phyloP scores from a whole-genome alignment of 306 rosid species.

The Inga oerstediana region DNA sequence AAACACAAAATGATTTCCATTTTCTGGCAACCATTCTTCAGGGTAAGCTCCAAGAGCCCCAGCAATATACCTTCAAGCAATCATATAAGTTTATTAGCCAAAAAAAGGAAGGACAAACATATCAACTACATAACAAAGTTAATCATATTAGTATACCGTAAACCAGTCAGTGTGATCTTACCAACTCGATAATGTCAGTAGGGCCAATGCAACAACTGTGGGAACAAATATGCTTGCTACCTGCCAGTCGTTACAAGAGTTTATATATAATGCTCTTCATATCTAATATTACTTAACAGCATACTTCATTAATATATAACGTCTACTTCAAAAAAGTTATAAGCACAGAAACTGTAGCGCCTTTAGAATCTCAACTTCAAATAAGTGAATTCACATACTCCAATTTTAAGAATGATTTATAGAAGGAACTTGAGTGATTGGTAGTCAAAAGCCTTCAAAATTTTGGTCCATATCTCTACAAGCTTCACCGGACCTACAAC shows the following conservation, averaged over 20 bases:
- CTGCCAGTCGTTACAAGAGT: slow-evolving; percentile 52
- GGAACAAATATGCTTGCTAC: slow-evolving; percentile 98
- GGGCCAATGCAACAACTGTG: slow-evolving; percentile 71
- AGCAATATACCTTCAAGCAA: slow-evolving; percentile 67
- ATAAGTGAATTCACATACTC: slow-evolving; percentile 11
- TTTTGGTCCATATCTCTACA: neutral
- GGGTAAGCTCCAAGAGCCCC: slow-evolving; percentile 89
- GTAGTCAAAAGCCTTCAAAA: slow-evolving; percentile 21
- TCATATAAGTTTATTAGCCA: neutral
- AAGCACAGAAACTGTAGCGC: slow-evolving; percentile 8
- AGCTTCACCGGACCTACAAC: slow-evolving; percentile 14
- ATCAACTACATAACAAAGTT: slow-evolving; percentile 22
- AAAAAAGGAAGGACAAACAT: slow-evolving; percentile 28
- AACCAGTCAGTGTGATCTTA: slow-evolving; percentile 45
- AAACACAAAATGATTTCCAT: slow-evolving; percentile 91
- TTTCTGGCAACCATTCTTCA: slow-evolving; percentile 79
- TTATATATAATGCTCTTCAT: slow-evolving; percentile 16
- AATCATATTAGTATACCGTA: slow-evolving; percentile 13
- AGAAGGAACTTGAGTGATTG: slow-evolving; percentile 10
- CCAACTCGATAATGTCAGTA: slow-evolving; percentile 81
- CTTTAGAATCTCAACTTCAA: slow-evolving; percentile 17
- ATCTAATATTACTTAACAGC: neutral
- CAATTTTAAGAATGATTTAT: slow-evolving; percentile 20
- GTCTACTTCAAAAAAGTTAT: neutral
- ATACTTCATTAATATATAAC: neutral